These are phyloP conservation scores for Fomitopsis serialis DNA, from an alignment of 768 basidiomycete genomes.

Conservation along the genomic window DNA sequence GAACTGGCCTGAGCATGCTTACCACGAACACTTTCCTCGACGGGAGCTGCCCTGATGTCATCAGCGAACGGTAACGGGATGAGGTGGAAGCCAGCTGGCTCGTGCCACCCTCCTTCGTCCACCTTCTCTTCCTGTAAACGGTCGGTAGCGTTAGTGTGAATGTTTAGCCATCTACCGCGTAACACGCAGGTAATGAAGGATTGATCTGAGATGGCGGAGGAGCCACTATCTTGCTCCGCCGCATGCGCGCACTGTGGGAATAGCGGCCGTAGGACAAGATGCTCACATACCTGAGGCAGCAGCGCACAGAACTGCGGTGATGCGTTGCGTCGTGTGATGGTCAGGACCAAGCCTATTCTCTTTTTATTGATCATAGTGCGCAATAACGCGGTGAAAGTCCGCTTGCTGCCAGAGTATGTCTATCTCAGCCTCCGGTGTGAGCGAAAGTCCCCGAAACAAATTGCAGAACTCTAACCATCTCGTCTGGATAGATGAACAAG, in stretches of 20 bases:
- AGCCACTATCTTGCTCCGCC: neutral
- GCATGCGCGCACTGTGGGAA: slow-evolving; percentile 1
- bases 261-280: neutral
- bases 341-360: slow-evolving; percentile 76
- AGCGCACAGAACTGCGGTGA: slow-evolving; percentile 79
- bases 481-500: slow-evolving; percentile 87
- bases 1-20: slow-evolving; percentile 6
- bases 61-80: slow-evolving; percentile 93
- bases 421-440: slow-evolving; percentile 21
- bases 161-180: neutral
- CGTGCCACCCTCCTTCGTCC: slow-evolving; percentile 68
- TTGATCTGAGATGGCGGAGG: neutral
- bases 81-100: slow-evolving; percentile 89
- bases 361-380: slow-evolving; percentile 77
- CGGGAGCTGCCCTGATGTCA: slow-evolving; percentile 78
- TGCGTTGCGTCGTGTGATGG: slow-evolving; percentile 63
- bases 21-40: slow-evolving; percentile 65
- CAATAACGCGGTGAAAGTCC: slow-evolving; percentile 85
- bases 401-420: slow-evolving; percentile 85
- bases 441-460: neutral
- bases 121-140: slow-evolving; percentile 55
- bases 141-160: slow-evolving; percentile 3
- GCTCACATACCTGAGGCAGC: slow-evolving; percentile 69
- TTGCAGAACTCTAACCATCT: slow-evolving; percentile 41
- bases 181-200: neutral